Base-by-base conservation (phyloP, 1,284 basidiomycete genomes). In the Boletellus deceptivus region DNA sequence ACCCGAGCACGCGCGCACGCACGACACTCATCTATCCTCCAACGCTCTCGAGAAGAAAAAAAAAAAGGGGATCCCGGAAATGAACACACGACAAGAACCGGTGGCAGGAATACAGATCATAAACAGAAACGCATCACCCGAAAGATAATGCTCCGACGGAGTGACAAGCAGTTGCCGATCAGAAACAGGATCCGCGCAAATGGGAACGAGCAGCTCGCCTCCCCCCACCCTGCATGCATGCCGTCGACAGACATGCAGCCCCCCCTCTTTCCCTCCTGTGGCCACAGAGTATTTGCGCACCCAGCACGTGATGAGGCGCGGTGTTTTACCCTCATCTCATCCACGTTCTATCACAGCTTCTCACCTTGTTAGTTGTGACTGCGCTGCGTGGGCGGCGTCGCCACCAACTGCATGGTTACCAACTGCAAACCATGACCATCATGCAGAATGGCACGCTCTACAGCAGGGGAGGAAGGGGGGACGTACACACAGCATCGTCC, bases 401-500 rank as follows among this genome's bases (percentile, higher is more conserved):
- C 42, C 46, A 36, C 33, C 41, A 40, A 37, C 24, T 31, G 54
- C 48, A 20, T 52, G 43, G 49, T 60, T 65, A 39, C 69, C 61
- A 38, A 73, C 72, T 52, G 69, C 71, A 68, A 77, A 75, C 75
- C 74, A 47, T 27, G 57, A 44, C 52, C 38, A 31, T 43, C 35
- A 45, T 61, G 43, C 40, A 53, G 48, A 47, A 22, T 29, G 37
- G 45, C 52, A 54, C 25, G 39, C 34, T 25, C 25, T 25, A 34
- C 52, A 46, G 29, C 47, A 48, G 20, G 50, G 55, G 33, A 34
- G 54, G 45, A 41, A 48, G 25, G 25, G 25, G 25, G 25, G 25
- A 25, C 25, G 8, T 58, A 86, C 79, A 67, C 62, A 78, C 65
- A 61, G 72, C 75, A 67, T 85, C 81, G 62, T 44, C 81, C 79